Conservation (phyloP, 768 basidiomycete species). For the Leccinellum rugosiceps region DNA sequence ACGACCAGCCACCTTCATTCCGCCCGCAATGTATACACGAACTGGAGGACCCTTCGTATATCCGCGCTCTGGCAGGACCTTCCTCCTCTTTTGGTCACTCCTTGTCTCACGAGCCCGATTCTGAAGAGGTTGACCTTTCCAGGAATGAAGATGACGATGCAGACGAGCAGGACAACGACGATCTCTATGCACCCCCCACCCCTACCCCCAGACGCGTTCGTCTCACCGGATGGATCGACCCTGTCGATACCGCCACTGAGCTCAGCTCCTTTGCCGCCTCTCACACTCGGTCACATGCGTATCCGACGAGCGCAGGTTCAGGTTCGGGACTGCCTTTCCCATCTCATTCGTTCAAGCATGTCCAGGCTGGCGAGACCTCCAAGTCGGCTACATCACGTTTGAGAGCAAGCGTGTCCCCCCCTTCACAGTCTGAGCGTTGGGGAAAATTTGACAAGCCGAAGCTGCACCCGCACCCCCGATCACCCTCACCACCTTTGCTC, state of each 20-base stretch:
- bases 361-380: background rate
- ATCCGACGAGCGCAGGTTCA: background rate
- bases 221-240: conserved; percentile 51
- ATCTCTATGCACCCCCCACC: conserved; percentile 16
- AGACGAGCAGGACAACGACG: conserved; percentile 12
- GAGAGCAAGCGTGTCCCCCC: background rate
- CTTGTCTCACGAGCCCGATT: background rate
- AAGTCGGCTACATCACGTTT: background rate
- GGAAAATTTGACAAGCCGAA: background rate
- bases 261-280: conserved; percentile 47
- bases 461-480: background rate
- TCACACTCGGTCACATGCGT: conserved; percentile 3
- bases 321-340: background rate
- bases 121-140: background rate
- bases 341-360: background rate
- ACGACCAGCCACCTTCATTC: conserved; percentile 26
- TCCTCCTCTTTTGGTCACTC: conserved; percentile 6
- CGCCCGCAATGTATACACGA: conserved; percentile 55
- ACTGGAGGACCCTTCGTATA: conserved; percentile 37
- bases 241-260: conserved; percentile 52
- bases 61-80: conserved; percentile 11
- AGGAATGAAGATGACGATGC: background rate
- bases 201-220: conserved; percentile 37
- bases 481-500: background rate
- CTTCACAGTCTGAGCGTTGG: background rate